Percentiles rank a stretch among this genome's conserved stretches.
These are phyloP conservation scores for Pichia terricola DNA, from an alignment of 1,139 yeast genomes.

Conservation along the genomic window DNA sequence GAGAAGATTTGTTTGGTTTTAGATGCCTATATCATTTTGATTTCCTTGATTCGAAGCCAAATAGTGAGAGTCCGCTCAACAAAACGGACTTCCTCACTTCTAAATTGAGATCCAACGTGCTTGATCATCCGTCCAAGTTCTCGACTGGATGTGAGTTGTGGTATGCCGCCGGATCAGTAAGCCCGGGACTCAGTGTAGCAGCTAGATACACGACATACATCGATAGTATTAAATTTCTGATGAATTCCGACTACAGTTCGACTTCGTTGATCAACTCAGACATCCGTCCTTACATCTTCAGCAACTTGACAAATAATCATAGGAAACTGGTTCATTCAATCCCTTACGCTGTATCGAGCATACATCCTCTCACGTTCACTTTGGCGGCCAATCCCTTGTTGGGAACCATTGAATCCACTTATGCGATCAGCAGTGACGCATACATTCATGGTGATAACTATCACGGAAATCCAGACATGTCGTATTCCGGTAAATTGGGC, in stretches of 20 bases:
- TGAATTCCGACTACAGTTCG: background rate
- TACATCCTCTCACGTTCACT: conserved; percentile 71
- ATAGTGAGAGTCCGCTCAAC: conserved; percentile 2
- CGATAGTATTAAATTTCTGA: conserved; percentile 8
- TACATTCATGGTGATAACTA: background rate
- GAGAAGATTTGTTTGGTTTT: conserved; percentile 79
- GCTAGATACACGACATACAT: conserved; percentile 70
- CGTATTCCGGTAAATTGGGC: conserved; percentile 22
- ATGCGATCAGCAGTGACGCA: conserved; percentile 72
- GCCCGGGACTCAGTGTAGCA: conserved; percentile 81
- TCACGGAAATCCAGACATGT: background rate
- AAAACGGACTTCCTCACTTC: background rate
- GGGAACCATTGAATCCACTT: conserved; percentile 85
- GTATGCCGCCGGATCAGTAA: conserved; percentile 77
- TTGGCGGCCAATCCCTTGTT: conserved; percentile 80
- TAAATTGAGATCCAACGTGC: conserved; percentile 4
- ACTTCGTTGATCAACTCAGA: background rate
- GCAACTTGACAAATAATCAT: background rate
- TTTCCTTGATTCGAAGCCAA: background rate
- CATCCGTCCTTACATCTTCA: conserved; percentile 1
- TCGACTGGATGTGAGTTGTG: conserved; percentile 80
- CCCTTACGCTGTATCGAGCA: conserved; percentile 9
- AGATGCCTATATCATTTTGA: conserved; percentile 70
- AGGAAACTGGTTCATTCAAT: conserved; percentile 4
- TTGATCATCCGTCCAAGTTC: conserved; percentile 24